Evolutionary conservation across 768 basidiomycete genomes (phyloP), one percentile per base, ranked within the genome.

Genomic region (Goffeauzyma gilvescens): DNA sequence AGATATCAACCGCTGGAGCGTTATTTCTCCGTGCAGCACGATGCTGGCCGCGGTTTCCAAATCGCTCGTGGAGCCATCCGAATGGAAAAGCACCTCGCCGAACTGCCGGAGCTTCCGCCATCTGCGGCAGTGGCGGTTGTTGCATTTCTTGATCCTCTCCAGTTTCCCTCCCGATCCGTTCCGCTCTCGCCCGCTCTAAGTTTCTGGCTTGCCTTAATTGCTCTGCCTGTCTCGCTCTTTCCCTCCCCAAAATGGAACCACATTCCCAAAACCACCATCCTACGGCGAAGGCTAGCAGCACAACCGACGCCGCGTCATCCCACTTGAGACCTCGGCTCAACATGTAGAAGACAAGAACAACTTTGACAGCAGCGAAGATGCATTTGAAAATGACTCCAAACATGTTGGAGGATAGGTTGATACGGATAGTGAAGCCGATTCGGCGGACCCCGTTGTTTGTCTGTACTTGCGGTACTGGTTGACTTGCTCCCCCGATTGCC

Each of bases 221-320:
- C 6, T 3, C 15, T 4, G 21, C 24, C 14, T 6, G 15, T 26
- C 41, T 20, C 23, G 9, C 10, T 18, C 25, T 1, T 23, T 42
- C 31, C 23, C 25, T 15, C 2, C 25, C 15, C 14, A 39, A 24
- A 4, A 37, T 24, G 7, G 20, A 26, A 14, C 3, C 7, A 34
- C 44, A 45, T 34, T 45, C 38, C 44, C 44, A 45, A 21, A 40
- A 15, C 37, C 30, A 32, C 44, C 44, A 45, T 15, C 17, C 38
- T 5, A 45, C 6, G 3, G 18, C 38, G 12, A n/a, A 27, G 13
- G 3, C 4, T 4, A 23, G 18, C n/a, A 40, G 31, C 32, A 14
- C 30, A 14, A 28, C 20, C 27, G 28, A 39, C 24, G 25, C 22
- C 24, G 27, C 18, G 32, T 45, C 44, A 2, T 37, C 24, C n/a